Evolutionary conservation across 345 rosid species (phyloP), one percentile per base, ranked within the genome.

Genomic region (Salix suchowensis): DNA sequence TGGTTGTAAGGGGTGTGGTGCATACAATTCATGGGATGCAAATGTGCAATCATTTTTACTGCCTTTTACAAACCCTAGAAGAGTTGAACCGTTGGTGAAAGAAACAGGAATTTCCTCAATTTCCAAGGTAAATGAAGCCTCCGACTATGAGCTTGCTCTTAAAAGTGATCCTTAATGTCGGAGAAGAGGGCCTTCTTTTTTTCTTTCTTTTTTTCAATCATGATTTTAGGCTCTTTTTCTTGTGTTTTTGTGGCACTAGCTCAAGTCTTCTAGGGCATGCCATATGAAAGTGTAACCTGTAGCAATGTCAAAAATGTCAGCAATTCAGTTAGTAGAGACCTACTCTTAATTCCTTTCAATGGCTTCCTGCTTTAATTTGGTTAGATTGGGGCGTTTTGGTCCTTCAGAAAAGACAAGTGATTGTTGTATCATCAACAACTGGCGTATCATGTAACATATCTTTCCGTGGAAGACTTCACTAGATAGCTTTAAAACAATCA

Each of bases 61-160:
- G 16, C 75, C 77, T 75, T 28, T 44, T 19, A 36, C 64, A 64
- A 74, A 82, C 68, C 68, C 71, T 61, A 65, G 67, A 62, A 74
- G 54, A 69, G 21, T 42, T 64, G 78, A 77, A 55, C 68, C 77
- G 28, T 72, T 28, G 11, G 67, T 67, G 24, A 72, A 54, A 69
- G 80, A 77, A 70, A 46, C 78, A 50, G 71, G 68, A 74, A 16
- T 79, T 71, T 68, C 79, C 24, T 30, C 74, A 30, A 44, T 26
- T 36, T 13, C 65, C 58, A 67, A 48, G 84, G 88, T 85, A 87
- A 73, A n/a, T 40, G 62, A 68, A 65, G 50, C 68, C 26, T 7
- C 52, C 65, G 28, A 62, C 36, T 48, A 67, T 54, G 54, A 55
- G 39, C 58, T 24, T 50, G 55, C 54, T 60, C 55, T 28, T 50